phyloP scores from a whole-genome alignment of 1,284 basidiomycete genomes.

The Pseudozyma sp. region DNA sequence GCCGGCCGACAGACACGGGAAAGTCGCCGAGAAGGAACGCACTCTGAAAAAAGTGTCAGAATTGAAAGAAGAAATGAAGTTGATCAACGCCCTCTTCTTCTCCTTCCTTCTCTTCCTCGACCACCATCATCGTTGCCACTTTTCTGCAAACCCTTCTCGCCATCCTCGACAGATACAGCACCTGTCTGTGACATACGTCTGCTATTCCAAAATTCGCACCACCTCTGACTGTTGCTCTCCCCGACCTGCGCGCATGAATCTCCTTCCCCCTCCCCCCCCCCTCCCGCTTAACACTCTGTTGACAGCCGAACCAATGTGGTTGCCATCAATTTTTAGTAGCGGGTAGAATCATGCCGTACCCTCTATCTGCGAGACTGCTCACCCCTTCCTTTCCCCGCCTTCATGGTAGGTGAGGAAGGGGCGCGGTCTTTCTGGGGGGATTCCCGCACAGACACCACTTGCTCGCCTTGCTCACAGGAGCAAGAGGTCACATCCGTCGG shows the following conservation, averaged over 20 bases:
- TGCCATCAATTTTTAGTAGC: slow-evolving; percentile 59
- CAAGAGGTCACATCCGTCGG: slow-evolving; percentile 48
- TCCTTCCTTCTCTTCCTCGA: too few relatives aligned
- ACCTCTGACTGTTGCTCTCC: not conserved
- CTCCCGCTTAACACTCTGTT: slow-evolving; percentile 57
- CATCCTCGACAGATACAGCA: too few relatives aligned
- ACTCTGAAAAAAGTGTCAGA: slow-evolving; percentile 1
- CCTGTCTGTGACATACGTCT: too few relatives aligned
- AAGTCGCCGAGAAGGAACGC: too few relatives aligned
- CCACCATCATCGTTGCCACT: too few relatives aligned
- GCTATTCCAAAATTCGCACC: too few relatives aligned
- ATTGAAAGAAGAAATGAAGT: too few relatives aligned
- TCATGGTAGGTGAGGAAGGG: not conserved
- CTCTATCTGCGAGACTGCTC: not conserved
- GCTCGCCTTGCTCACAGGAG: slow-evolving; percentile 26
- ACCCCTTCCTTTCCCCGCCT: not conserved
- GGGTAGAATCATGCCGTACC: slow-evolving; percentile 38
- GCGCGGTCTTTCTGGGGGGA: slow-evolving; percentile 1
- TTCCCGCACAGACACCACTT: slow-evolving; percentile 52
- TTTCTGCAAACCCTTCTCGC: too few relatives aligned
- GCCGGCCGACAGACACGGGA: not conserved
- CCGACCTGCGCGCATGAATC: not conserved
- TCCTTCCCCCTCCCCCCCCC: not conserved
- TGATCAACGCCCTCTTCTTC: too few relatives aligned
- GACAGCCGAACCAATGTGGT: slow-evolving; percentile 55